A percentile compares a stretch with the other conserved stretches of the same genome.
Evolutionary conservation across 257 asterid species (phyloP).

Genomic region (Nicotiana tomentosiformis): DNA sequence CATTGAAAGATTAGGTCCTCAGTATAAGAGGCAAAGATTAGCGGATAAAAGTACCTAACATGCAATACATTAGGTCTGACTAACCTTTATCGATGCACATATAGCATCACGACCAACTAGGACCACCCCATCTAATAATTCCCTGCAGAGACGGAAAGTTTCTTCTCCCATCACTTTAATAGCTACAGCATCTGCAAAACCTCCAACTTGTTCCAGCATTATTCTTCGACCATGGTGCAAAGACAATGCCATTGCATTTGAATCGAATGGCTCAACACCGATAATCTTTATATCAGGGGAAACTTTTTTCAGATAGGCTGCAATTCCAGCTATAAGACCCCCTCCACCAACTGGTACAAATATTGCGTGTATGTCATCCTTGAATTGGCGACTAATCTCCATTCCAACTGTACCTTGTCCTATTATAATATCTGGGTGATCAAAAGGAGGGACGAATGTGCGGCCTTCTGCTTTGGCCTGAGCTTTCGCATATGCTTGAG

Average conservation of each 20-base stretch:
- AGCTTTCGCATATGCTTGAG: conserved; percentile 75
- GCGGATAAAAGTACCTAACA: neutral
- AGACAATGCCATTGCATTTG: conserved; percentile 90
- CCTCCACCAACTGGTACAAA: conserved; percentile 98
- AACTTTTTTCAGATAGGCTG: conserved; percentile 85
- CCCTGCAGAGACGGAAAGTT: conserved; percentile 67
- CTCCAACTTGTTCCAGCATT: conserved; percentile 78
- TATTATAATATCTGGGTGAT: conserved; percentile 76
- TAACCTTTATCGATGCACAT: conserved; percentile 93
- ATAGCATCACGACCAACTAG: conserved; percentile 87
- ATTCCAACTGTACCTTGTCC: conserved; percentile 98
- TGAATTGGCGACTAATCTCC: conserved; percentile 78
- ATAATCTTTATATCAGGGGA: conserved; percentile 74
- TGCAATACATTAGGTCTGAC: neutral
- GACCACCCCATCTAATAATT: conserved; percentile 79
- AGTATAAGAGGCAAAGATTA: neutral
- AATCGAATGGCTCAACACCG: conserved; percentile 92
- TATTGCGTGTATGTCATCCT: conserved; percentile 63
- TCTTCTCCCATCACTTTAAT: conserved; percentile 93
- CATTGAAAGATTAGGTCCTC: neutral
- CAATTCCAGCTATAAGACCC: conserved; percentile 95
- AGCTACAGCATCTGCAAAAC: conserved; percentile 98
- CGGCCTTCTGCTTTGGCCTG: conserved; percentile 60
- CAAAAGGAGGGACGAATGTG: conserved; percentile 86
- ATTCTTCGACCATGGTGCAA: conserved; percentile 70